Conservation (phyloP, 768 basidiomycete species). For the Termitomyces sp. region DNA sequence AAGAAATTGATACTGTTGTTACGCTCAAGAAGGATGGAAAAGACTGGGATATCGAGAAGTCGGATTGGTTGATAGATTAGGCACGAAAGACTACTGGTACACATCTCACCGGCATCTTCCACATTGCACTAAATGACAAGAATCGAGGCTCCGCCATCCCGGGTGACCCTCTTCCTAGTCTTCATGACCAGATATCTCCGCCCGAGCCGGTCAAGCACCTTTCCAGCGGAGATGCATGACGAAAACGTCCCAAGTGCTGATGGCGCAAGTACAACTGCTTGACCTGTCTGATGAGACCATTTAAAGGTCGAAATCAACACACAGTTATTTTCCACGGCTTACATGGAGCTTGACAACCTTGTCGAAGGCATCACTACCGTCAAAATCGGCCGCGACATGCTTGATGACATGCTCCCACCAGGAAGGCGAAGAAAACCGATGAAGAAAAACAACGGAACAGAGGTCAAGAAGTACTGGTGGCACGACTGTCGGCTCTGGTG, state of each 20-base stretch:
- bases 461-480: constrained; percentile 64
- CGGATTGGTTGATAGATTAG: constrained; percentile 30
- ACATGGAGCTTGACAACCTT: constrained; percentile 63
- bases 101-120: not conserved
- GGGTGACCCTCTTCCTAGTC: constrained; percentile 55
- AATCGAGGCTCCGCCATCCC: constrained; percentile 61
- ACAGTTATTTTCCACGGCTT: constrained; percentile 4
- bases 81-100: not conserved
- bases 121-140: constrained; percentile 27
- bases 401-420: constrained; percentile 71
- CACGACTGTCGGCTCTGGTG: constrained; percentile 64
- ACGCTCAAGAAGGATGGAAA: constrained; percentile 19
- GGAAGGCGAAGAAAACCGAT: constrained; percentile 69
- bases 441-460: constrained; percentile 59
- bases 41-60: constrained; percentile 25
- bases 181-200: constrained; percentile 56
- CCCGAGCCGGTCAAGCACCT: constrained; percentile 42
- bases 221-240: not conserved
- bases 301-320: not conserved
- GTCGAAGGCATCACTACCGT: constrained; percentile 55
- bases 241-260: constrained; percentile 47
- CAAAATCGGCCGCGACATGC: constrained; percentile 63
- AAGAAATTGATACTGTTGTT: constrained; percentile 38
- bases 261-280: constrained; percentile 65
- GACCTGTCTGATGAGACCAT: constrained; percentile 48